These are phyloP conservation scores for Cladosporium austrohemisphaericum DNA, from an alignment of 2,329 filamentous ascomycete species.

Conservation along the genomic window DNA sequence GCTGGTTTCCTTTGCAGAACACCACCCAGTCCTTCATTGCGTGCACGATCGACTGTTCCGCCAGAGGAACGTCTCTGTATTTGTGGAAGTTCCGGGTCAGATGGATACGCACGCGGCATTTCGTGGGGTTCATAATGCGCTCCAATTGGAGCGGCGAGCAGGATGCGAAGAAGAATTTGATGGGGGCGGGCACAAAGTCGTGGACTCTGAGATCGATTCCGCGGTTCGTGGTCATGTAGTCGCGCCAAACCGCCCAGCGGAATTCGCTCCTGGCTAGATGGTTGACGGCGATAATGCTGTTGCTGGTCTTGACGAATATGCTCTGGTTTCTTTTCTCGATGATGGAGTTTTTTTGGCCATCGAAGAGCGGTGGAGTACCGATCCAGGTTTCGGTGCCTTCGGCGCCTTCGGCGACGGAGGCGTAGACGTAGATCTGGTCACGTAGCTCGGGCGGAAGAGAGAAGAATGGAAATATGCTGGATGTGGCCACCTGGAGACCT, in stretches of 20 bases:
- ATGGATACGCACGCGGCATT: too few relatives aligned
- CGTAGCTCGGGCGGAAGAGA: constrained; percentile 24
- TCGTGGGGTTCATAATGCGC: too few relatives aligned
- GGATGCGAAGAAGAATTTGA: too few relatives aligned
- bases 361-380: neutral
- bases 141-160: too few relatives aligned
- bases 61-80: too few relatives aligned
- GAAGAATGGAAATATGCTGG: constrained; percentile 18
- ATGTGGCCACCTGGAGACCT: neutral
- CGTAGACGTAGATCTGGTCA: constrained; percentile 19
- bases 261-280: neutral
- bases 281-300: neutral
- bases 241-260: too few relatives aligned
- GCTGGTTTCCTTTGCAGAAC: neutral
- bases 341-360: neutral
- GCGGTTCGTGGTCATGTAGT: too few relatives aligned
- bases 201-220: too few relatives aligned
- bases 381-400: neutral
- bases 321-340: neutral
- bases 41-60: neutral
- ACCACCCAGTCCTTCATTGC: neutral
- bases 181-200: too few relatives aligned
- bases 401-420: neutral
- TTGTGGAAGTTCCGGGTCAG: too few relatives aligned
- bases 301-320: neutral